These are phyloP conservation scores for Colletotrichum spaethianum DNA, from an alignment of 2,329 filamentous ascomycete species.

Conservation along the genomic window DNA sequence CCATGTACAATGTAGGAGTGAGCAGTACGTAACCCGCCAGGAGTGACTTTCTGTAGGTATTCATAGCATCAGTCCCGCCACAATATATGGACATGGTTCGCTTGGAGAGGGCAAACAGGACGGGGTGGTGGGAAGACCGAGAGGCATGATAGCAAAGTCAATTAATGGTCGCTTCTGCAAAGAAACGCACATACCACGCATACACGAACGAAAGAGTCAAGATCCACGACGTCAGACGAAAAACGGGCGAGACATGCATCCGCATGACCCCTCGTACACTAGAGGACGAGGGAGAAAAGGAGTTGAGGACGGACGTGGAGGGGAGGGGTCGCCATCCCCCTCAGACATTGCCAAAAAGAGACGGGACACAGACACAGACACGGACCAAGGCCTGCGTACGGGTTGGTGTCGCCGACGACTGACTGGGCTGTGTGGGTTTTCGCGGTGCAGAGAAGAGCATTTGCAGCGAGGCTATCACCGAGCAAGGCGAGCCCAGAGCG, in stretches of 20 bases:
- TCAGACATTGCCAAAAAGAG: not conserved
- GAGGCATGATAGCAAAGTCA: slow-evolving; percentile 4
- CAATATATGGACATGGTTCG: not conserved
- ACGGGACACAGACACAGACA: not conserved
- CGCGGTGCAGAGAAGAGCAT: not conserved
- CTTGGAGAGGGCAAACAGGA: not conserved
- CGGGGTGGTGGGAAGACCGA: not conserved
- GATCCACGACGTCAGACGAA: slow-evolving; percentile 21
- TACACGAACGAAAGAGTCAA: not conserved
- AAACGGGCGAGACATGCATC: slow-evolving; percentile 31
- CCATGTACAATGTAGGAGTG: too few relatives aligned
- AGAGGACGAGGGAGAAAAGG: slow-evolving; percentile 7
- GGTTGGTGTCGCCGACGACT: not conserved
- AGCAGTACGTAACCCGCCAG: not conserved
- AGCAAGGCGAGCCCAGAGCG: not conserved
- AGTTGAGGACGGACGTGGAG: slow-evolving; percentile 7
- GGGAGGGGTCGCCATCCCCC: not conserved
- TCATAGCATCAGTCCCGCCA: not conserved
- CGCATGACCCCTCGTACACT: slow-evolving; percentile 24
- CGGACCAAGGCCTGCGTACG: too few relatives aligned
- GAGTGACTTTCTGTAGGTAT: not conserved
- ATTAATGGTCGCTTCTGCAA: not conserved
- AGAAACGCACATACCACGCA: not conserved
- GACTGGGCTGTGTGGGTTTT: not conserved
- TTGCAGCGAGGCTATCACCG: not conserved